Conservation (phyloP, 768 basidiomycete species). For the Amanita fuliginea region DNA sequence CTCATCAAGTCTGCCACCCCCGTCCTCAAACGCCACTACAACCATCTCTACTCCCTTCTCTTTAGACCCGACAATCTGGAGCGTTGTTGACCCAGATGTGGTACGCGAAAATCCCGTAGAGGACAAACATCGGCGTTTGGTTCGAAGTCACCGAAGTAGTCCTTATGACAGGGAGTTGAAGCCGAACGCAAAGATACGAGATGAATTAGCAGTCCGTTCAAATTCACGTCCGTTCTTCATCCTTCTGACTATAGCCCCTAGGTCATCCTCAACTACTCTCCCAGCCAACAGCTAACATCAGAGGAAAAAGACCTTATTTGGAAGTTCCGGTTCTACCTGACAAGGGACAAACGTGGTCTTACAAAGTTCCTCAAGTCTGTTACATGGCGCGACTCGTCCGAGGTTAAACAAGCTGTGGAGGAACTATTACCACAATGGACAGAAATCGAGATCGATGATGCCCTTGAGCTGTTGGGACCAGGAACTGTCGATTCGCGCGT, state of each 20-base stretch:
- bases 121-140: conserved; percentile 88
- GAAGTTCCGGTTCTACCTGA: conserved; percentile 98
- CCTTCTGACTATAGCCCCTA: conserved; percentile 17
- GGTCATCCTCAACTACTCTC: conserved; percentile 88
- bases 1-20: conserved; percentile 4
- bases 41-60: conserved; percentile 38
- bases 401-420: conserved; percentile 97
- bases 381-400: conserved; percentile 91
- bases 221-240: not conserved
- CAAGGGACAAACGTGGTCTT: conserved; percentile 82
- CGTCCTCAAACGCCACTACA: conserved; percentile 19
- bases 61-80: conserved; percentile 71
- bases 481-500: conserved; percentile 86
- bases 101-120: conserved; percentile 93
- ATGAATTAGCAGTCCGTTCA: conserved; percentile 72
- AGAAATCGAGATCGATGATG: conserved; percentile 94
- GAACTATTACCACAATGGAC: conserved; percentile 94
- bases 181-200: conserved; percentile 91
- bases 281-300: conserved; percentile 74
- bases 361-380: conserved; percentile 98
- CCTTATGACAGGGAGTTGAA: conserved; percentile 94
- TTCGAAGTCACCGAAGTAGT: conserved; percentile 90
- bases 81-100: conserved; percentile 84
- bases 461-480: conserved; percentile 88
- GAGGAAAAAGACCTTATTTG: conserved; percentile 96